Evolutionary conservation across 1,284 basidiomycete species (phyloP).

Genomic region (Cutaneotrichosporon sp.): DNA sequence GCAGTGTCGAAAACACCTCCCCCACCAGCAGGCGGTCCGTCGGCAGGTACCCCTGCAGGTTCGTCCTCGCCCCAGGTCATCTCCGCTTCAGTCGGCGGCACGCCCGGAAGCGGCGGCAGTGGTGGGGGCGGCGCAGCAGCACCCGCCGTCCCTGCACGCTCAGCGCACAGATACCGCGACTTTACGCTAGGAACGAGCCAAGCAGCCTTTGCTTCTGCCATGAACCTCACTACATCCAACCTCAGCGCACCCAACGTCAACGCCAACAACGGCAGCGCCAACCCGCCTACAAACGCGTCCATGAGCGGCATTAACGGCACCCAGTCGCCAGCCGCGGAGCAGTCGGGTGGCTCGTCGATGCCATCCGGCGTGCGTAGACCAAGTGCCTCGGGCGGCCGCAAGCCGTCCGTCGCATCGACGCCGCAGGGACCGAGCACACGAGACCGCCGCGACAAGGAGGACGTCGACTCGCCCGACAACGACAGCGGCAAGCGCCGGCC

Average conservation of each 20-base stretch:
- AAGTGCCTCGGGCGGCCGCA: conserved; percentile 6
- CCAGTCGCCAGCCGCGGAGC: background rate
- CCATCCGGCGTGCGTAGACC: conserved; percentile 5
- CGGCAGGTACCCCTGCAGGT: background rate
- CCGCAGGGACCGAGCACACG: background rate
- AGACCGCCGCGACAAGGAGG: conserved; percentile 9
- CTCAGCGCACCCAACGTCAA: background rate
- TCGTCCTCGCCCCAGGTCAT: background rate
- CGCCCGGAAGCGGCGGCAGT: background rate
- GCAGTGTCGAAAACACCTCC: background rate
- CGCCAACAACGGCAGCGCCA: background rate
- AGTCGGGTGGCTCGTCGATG: background rate
- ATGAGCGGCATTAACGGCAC: background rate
- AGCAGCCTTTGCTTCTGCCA: conserved; percentile 9
- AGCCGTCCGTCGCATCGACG: conserved; percentile 1
- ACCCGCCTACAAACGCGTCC: background rate
- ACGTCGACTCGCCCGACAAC: conserved; percentile 10
- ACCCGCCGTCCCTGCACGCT: conserved; percentile 16
- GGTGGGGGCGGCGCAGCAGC: conserved; percentile 1
- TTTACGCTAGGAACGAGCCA: conserved; percentile 11
- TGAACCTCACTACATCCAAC: conserved; percentile 13
- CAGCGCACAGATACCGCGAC: conserved; percentile 18
- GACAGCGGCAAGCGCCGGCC: conserved; percentile 4
- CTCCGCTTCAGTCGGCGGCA: background rate
- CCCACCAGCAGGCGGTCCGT: conserved; percentile 2